phyloP scores from a whole-genome alignment of 306 rosid species.

The Cyclanthera cordifolia region DNA sequence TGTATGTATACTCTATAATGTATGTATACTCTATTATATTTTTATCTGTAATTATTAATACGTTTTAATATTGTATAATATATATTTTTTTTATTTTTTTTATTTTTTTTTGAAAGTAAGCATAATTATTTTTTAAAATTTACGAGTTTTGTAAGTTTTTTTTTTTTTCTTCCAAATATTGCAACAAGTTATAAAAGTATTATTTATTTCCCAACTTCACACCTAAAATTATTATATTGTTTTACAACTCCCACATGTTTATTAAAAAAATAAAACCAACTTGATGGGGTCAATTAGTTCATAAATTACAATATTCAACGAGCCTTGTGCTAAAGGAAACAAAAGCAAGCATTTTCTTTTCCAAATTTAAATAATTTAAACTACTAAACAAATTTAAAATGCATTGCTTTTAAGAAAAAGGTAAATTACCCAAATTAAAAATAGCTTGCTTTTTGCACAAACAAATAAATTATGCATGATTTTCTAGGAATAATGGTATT shows the following conservation, averaged over 20 bases:
- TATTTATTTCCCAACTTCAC: background rate
- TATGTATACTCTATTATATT: too few species aligned
- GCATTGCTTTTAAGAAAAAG: background rate
- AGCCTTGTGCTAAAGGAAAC: slow-evolving; percentile 11
- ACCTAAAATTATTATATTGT: background rate
- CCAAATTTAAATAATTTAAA: background rate
- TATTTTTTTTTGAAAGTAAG: too few species aligned
- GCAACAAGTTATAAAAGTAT: too few species aligned
- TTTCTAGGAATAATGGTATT: background rate
- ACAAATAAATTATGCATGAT: background rate
- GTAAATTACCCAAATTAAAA: background rate
- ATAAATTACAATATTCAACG: background rate
- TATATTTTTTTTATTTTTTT: too few species aligned
- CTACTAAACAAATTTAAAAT: background rate
- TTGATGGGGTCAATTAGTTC: background rate
- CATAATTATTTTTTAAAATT: too few species aligned
- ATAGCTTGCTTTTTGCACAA: background rate
- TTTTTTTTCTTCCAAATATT: too few species aligned
- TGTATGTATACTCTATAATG: too few species aligned
- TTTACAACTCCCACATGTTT: slow-evolving; percentile 1
- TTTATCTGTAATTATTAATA: too few species aligned
- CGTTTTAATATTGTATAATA: too few species aligned
- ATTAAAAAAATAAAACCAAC: background rate
- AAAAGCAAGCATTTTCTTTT: slow-evolving; percentile 21
- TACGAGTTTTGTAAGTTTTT: too few species aligned